Evolutionary conservation across 441 rosid species (phyloP).

Genomic region (Erodium texanum): DNA sequence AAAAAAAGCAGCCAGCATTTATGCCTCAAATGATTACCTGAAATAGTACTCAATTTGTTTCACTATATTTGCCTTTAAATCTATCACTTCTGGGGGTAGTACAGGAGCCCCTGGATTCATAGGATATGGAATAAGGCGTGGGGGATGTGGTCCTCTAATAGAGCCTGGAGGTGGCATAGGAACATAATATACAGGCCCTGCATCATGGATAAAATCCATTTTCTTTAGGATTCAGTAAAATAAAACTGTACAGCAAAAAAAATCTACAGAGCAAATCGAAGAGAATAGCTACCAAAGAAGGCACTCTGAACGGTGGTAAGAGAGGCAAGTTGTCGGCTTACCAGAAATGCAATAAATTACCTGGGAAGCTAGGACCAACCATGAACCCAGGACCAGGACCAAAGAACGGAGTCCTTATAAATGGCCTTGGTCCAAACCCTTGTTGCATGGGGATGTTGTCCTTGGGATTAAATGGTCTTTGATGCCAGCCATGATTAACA

Average conservation of each 20-base stretch:
- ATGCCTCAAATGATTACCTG: conserved; percentile 39
- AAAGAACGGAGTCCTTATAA: conserved; percentile 48
- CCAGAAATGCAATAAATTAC: conserved; percentile 33
- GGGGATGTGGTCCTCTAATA: conserved; percentile 60
- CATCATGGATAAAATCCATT: conserved; percentile 15
- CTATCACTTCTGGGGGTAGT: conserved; percentile 37
- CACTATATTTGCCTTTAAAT: conserved; percentile 44
- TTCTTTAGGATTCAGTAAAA: conserved; percentile 6
- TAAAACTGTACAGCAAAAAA: too few relatives aligned
- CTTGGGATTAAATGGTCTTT: conserved; percentile 45
- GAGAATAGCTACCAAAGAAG: not conserved
- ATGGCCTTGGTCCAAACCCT: conserved; percentile 57
- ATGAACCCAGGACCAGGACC: conserved; percentile 65
- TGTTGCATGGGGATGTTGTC: conserved; percentile 46
- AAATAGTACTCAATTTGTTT: conserved; percentile 90
- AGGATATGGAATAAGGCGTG: conserved; percentile 50
- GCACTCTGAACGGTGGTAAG: conserved; percentile 9
- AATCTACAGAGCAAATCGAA: not conserved
- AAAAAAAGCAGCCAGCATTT: too few relatives aligned
- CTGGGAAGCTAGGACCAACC: conserved; percentile 66
- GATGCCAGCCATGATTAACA: conserved; percentile 54
- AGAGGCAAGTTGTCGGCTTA: not conserved
- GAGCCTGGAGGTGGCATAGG: conserved; percentile 65
- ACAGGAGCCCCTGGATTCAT: conserved; percentile 39
- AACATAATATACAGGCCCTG: conserved; percentile 62